Base-by-base conservation (phyloP, 768 basidiomycete species). In the Hortiboletus flavorubellus region DNA sequence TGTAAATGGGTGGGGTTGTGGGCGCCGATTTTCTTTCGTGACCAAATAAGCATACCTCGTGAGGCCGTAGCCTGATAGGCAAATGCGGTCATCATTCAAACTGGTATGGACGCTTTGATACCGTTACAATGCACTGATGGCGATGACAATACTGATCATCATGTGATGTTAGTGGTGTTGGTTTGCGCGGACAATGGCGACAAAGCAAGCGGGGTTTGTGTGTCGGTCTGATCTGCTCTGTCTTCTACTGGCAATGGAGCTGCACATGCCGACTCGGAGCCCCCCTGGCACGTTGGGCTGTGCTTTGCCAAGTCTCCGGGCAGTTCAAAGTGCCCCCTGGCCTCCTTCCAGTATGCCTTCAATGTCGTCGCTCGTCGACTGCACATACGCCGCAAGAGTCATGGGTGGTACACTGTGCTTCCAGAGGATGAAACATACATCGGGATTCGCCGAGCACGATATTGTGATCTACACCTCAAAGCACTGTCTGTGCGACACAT, bases 1-100 rank as follows among this genome's bases (percentile, higher is more conserved):
- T 37, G n/a, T 9, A 49, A 54, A 43, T 49, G 40, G 47, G 33
- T 14, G n/a, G 46, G 30, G 2, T 49, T 55, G 54, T 55, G 47
- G 54, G 54, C 12, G 42, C 48, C 16, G 29, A 34, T 49, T 41
- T 48, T 10, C 39, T 11, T 42, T 21, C 23, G 23, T 26, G 15
- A 2, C 40, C 46, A 47, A 47, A 34, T 23, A 34, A 33, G 33
- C 31, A 43, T 40, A 26, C 14, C 34, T 18, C 39, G 29, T n/a
- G 29, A 9, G 15, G 43, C 29, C 30, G 26, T 40, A 21, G 21
- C 21, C 21, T 21, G 21, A 21, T 16, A 5, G 11, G n/a, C 5
- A 2, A 35, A 37, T 16, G 45, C 31, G 26, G 44, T 46, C 29
- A 16, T 34, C 15, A 44, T 38, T 18, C 34, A 29, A 44, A 21